Percentiles rank a stretch among this genome's conserved stretches.
Evolutionary conservation across 352 stramenopile species (phyloP).

Genomic region (Globisporangium perplexum): DNA sequence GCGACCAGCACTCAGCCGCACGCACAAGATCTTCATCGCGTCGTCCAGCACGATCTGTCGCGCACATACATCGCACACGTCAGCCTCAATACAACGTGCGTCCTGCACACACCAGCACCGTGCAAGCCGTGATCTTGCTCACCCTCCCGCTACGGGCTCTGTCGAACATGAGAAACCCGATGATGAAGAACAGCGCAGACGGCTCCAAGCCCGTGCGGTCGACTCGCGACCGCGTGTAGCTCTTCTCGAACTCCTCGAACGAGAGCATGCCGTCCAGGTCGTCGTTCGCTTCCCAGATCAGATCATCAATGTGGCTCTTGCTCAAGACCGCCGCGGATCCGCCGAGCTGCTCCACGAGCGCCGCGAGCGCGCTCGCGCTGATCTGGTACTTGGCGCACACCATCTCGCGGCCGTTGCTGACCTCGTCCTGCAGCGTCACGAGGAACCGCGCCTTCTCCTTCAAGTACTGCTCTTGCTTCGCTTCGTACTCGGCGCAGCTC

Average conservation of each 20-base stretch:
- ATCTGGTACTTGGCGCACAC: slow-evolving; percentile 51
- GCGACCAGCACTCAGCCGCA: slow-evolving; percentile 1
- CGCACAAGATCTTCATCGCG: slow-evolving; percentile 71
- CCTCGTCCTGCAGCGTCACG: slow-evolving; percentile 49
- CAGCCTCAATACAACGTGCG: not conserved
- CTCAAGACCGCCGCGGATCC: slow-evolving; percentile 29
- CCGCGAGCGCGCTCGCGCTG: slow-evolving; percentile 30
- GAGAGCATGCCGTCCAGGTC: slow-evolving; percentile 64
- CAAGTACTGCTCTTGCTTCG: slow-evolving; percentile 31
- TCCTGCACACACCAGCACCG: not conserved
- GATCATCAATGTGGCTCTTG: slow-evolving; percentile 48
- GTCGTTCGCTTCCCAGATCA: slow-evolving; percentile 82
- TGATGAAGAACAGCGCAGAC: slow-evolving; percentile 75
- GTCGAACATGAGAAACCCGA: slow-evolving; percentile 82
- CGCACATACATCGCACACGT: not conserved
- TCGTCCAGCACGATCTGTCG: slow-evolving; percentile 68
- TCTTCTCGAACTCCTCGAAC: slow-evolving; percentile 72
- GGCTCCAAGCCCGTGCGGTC: slow-evolving; percentile 67
- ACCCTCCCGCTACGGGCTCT: slow-evolving; percentile 47
- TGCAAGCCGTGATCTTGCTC: not conserved
- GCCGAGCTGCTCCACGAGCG: slow-evolving; percentile 57
- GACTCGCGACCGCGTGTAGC: slow-evolving; percentile 56
- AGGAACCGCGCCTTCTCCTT: slow-evolving; percentile 41
- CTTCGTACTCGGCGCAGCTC: slow-evolving; percentile 25
- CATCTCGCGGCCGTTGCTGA: slow-evolving; percentile 44